Evolutionary conservation across 179 eudicot species (phyloP).

Genomic region (Carnegiea gigantea): DNA sequence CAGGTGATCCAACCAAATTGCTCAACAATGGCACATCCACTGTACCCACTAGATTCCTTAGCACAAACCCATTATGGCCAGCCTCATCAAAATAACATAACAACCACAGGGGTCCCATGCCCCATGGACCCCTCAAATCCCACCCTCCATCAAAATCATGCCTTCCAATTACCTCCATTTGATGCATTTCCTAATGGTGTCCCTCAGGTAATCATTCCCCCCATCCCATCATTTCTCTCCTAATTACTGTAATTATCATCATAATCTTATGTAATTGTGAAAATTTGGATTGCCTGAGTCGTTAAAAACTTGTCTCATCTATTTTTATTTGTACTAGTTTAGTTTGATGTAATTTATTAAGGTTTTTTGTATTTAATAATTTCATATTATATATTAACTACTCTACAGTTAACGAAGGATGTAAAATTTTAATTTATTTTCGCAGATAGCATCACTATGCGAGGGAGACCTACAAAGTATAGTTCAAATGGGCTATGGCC

Average conservation of each 20-base stretch:
- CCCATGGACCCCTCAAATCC: slow-evolving; percentile 30
- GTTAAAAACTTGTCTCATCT: too few species aligned
- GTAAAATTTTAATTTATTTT: neutral
- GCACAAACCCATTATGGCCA: slow-evolving; percentile 55
- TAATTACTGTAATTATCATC: neutral
- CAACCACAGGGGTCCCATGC: slow-evolving; percentile 28
- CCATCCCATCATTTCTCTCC: neutral
- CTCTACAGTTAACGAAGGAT: too few species aligned
- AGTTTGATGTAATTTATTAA: too few species aligned
- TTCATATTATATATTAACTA: too few species aligned
- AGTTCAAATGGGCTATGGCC: slow-evolving; percentile 67
- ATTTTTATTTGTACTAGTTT: too few species aligned
- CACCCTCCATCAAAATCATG: slow-evolving; percentile 33
- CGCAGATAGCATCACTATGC: slow-evolving; percentile 53
- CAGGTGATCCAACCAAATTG: slow-evolving; percentile 59
- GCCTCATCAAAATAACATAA: slow-evolving; percentile 44
- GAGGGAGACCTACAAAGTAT: slow-evolving; percentile 79
- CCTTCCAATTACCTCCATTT: slow-evolving; percentile 48
- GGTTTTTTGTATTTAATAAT: too few species aligned
- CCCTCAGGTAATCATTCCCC: slow-evolving; percentile 51
- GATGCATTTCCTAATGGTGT: slow-evolving; percentile 48
- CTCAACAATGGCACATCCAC: slow-evolving; percentile 37
- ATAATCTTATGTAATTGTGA: neutral
- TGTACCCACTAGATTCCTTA: slow-evolving; percentile 50
- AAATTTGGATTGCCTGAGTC: too few species aligned